Evolutionary conservation across 169 alveolate genomes (phyloP), one percentile per base, ranked within the genome.

Genomic region (Plasmodium coatneyi): DNA sequence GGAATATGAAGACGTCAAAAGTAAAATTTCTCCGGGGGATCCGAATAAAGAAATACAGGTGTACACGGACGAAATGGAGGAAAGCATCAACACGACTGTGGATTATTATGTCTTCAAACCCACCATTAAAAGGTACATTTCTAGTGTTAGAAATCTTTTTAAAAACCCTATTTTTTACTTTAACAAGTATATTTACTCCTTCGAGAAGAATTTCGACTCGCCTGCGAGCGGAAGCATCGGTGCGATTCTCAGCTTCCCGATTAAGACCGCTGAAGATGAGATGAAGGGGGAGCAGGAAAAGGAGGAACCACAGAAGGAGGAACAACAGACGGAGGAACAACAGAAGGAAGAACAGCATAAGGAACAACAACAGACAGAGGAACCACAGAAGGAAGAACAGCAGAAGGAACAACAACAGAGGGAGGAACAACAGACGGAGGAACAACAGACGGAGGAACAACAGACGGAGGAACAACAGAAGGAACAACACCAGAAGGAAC

Each of bases 81-180:
- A 89, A 10, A 56, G 82, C 46, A 78, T 89, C 49, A 43, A 22
- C 25, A 66, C 32, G 16, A 19, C 46, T 60, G 25, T 39, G n/a
- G 89, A 89, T 6, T 12, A 89, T 89, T 89, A 56, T 54, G 22
- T 39, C 5, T 89, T 89, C 82, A 89, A 89, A 89, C 89, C 94
- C 10, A 89, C 72, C 52, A 89, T 89, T 28, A 89, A 79, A 41
- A 78, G 89, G n/a, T 78, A 56, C 22, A 60, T 79, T 60, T 32
- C 70, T 0, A 80, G 94, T 79, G 82, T 89, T 34, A 56, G 71
- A 16, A 89, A 78, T 7, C 90, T 89, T 32, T 78, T 89, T 79
- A 80, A 70, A 30, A 89, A 78, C 71, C 39, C 81, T 9, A 89
- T 89, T 89, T 89, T 89, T 79, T 39, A 89, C 46, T 89, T 89